phyloP scores from a whole-genome alignment of 2,329 filamentous ascomycete species.

The Ascosphaera apis region DNA sequence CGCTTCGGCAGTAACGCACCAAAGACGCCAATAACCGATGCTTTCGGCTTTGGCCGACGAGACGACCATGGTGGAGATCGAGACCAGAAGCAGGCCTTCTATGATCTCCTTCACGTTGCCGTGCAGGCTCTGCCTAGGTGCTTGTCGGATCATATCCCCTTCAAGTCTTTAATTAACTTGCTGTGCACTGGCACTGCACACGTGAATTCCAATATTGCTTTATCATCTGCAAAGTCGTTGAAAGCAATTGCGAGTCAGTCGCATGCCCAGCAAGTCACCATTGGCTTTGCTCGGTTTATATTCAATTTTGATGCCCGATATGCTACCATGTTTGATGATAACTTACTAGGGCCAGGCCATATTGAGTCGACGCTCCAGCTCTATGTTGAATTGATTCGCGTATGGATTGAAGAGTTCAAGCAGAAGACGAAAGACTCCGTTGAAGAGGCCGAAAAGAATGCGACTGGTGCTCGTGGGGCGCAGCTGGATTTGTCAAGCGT shows the following conservation, averaged over 20 bases:
- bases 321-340: conserved; percentile 92
- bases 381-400: conserved; percentile 80
- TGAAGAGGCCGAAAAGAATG: conserved; percentile 39
- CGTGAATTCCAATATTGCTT: conserved; percentile 75
- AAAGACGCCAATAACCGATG: conserved; percentile 85
- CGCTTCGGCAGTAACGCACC: conserved; percentile 73
- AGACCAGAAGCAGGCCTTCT: conserved; percentile 84
- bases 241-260: conserved; percentile 89
- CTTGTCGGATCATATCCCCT: conserved; percentile 69
- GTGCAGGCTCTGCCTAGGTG: conserved; percentile 92
- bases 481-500: conserved; percentile 71
- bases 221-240: conserved; percentile 73
- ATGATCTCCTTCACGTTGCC: conserved; percentile 83
- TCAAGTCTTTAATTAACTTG: conserved; percentile 82
- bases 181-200: conserved; percentile 93
- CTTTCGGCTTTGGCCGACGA: conserved; percentile 69
- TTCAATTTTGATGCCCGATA: conserved; percentile 98
- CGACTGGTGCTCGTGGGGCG: conserved; percentile 45
- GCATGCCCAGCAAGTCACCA: conserved; percentile 85
- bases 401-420: conserved; percentile 95
- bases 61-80: conserved; percentile 51
- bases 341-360: conserved; percentile 79
- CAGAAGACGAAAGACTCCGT: conserved; percentile 57
- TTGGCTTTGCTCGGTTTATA: conserved; percentile 90
- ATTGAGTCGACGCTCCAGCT: conserved; percentile 84